Evolutionary conservation across 345 rosid species (phyloP), one percentile per base, ranked within the genome.

Genomic region (Linum trigynum): DNA sequence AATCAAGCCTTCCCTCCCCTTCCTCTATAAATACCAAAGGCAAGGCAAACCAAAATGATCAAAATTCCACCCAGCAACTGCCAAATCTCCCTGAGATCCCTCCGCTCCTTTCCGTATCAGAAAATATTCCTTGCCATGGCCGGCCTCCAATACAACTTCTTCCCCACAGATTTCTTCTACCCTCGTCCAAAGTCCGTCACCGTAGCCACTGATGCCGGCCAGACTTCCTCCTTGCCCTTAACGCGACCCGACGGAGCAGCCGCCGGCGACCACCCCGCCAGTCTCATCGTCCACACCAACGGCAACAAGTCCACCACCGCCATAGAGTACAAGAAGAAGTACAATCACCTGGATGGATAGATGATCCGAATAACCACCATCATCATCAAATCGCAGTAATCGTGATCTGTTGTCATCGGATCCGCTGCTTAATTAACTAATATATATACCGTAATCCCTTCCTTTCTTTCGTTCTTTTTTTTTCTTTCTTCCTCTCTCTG

Each of bases 111-210:
- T 23, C 32, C 1, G 1, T 23, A 11, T 43, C 50, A 5, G 10
- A 43, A 43, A 43, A 43, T 11, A n/a, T 3, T 43, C 10, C 50
- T 11, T 14, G 14, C 65, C 48, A 80, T 80, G 84, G 84, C 84
- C 7, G 79, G 81, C 38, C 78, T 80, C 50, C 87, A 83, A 42
- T 83, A 78, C 67, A 70, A 76, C 59, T 83, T 83, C 45, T 83
- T 83, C 65, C 86, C 86, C 0, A 82, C 82, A 0, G 86, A 83
- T 67, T 77, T 79, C 75, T 82, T 66, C 59, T 82, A 82, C 68
- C 86, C 86, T 64, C 78, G 81, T 40, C 74, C 83, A 32, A 73
- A 68, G 23, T 73, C 65, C 59, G 65, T 72, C 67, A 64, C 76
- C 60, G 64, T 5, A 67, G 71, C 15, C 7, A 9, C 53, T 9